These are phyloP conservation scores for Moesziomyces sp. DNA, from an alignment of 1,284 basidiomycete species.

Conservation along the genomic window DNA sequence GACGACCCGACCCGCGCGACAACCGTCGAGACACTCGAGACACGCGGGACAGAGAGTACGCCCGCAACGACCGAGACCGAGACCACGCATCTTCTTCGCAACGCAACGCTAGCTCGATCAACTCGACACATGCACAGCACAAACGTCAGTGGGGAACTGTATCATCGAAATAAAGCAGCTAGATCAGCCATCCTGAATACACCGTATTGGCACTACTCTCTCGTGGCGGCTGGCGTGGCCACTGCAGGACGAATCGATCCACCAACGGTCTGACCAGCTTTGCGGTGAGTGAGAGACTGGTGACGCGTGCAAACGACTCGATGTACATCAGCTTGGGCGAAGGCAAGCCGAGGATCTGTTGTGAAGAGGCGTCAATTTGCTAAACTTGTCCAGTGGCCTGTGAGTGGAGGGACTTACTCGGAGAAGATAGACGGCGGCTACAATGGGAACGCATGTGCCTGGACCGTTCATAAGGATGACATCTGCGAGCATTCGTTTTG, in stretches of 20 bases:
- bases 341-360: constrained; percentile 79
- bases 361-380: neutral
- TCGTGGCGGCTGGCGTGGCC: constrained; percentile 60
- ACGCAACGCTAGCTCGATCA: constrained; percentile 26
- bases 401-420: constrained; percentile 73
- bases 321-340: constrained; percentile 86
- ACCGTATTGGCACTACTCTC: constrained; percentile 18
- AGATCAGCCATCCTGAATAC: constrained; percentile 41
- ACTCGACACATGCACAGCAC: constrained; percentile 37
- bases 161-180: neutral
- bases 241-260: constrained; percentile 75
- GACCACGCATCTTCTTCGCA: no score
- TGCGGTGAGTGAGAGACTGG: constrained; percentile 83
- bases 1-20: neutral
- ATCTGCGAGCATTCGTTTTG: constrained; percentile 71
- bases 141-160: constrained; percentile 34
- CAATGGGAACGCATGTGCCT: constrained; percentile 88
- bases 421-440: constrained; percentile 78
- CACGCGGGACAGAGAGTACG: no score
- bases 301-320: constrained; percentile 93
- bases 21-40: no score
- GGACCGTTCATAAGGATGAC: constrained; percentile 92
- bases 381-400: neutral
- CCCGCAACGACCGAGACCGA: no score
- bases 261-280: constrained; percentile 82